Conservation (phyloP, 495 filamentous ascomycete species). For the Trichoderma orchidacearum region DNA sequence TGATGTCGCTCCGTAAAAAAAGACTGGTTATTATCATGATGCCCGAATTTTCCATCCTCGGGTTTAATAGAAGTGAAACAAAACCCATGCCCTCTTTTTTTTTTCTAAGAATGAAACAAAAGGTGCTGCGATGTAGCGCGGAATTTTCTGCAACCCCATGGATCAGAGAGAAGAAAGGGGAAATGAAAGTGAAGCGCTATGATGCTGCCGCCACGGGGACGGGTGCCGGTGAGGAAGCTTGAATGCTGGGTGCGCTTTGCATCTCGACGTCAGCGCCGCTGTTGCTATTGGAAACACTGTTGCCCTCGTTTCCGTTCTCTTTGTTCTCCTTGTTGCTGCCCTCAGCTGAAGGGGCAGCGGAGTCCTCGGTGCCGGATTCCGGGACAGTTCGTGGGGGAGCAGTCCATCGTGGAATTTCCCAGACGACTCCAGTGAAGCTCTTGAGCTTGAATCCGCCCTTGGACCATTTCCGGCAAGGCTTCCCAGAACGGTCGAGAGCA, state of each 20-base stretch:
- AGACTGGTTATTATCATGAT: not conserved
- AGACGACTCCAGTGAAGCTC: conserved; percentile 81
- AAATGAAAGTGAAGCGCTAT: conserved; percentile 1
- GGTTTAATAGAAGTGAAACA: not conserved
- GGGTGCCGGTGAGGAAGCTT: conserved; percentile 31
- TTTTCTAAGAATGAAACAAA: conserved; percentile 6
- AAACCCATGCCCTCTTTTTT: not conserved
- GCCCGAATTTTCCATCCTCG: not conserved
- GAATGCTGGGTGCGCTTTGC: conserved; percentile 23
- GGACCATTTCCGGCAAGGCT: conserved; percentile 85
- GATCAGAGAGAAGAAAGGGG: not conserved
- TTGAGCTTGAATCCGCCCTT: conserved; percentile 71
- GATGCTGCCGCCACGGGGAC: conserved; percentile 15
- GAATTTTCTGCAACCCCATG: not conserved
- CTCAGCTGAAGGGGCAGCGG: conserved; percentile 35
- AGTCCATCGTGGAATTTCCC: conserved; percentile 77
- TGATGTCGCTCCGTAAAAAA: not conserved
- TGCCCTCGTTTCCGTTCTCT: conserved; percentile 26
- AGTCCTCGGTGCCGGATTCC: conserved; percentile 18
- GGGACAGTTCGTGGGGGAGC: conserved; percentile 44
- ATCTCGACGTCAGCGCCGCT: conserved; percentile 39
- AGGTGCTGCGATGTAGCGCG: not conserved
- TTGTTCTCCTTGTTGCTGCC: conserved; percentile 69
- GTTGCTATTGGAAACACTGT: conserved; percentile 33
- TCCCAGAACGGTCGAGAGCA: conserved; percentile 78